Evolutionary conservation across 768 basidiomycete genomes (phyloP).

Genomic region (Paxillus involutus): DNA sequence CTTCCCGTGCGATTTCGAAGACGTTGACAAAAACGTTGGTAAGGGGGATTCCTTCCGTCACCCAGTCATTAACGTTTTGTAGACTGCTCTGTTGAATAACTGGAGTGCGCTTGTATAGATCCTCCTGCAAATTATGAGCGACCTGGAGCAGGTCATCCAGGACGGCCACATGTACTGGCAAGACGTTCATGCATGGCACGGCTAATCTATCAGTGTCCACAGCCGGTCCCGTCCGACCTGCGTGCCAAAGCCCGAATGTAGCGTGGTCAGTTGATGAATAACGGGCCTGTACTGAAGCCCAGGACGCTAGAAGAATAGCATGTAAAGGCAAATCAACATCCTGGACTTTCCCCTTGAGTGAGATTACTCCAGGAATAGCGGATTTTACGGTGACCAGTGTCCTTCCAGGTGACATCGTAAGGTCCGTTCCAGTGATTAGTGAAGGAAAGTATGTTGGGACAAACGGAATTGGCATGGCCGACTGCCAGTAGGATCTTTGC

Average conservation of each 20-base stretch:
- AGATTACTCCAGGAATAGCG: constrained; percentile 42
- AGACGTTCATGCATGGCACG: constrained; percentile 44
- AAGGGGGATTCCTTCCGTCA: constrained; percentile 32
- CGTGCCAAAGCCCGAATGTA: constrained; percentile 49
- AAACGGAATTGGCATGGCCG: constrained; percentile 29
- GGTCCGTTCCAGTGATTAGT: background rate
- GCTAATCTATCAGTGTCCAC: constrained; percentile 38
- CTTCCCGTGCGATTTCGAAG: constrained; percentile 34
- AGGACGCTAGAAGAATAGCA: constrained; percentile 43
- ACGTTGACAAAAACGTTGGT: constrained; percentile 48
- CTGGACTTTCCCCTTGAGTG: constrained; percentile 46
- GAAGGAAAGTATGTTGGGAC: constrained; percentile 28
- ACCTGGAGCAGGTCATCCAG: constrained; percentile 23
- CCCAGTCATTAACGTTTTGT: constrained; percentile 36
- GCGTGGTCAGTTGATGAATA: constrained; percentile 26
- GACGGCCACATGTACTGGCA: constrained; percentile 36
- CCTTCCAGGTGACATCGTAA: background rate
- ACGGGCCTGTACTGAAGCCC: constrained; percentile 40
- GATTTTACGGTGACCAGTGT: constrained; percentile 33
- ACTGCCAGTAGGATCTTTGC: constrained; percentile 38
- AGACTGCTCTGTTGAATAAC: constrained; percentile 42
- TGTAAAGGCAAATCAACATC: constrained; percentile 34
- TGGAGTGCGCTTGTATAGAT: constrained; percentile 37
- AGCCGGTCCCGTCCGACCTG: constrained; percentile 38
- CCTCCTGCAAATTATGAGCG: constrained; percentile 33